Conservation (phyloP, 2,329 filamentous ascomycete species). For the Neofusicoccum laricinum region DNA sequence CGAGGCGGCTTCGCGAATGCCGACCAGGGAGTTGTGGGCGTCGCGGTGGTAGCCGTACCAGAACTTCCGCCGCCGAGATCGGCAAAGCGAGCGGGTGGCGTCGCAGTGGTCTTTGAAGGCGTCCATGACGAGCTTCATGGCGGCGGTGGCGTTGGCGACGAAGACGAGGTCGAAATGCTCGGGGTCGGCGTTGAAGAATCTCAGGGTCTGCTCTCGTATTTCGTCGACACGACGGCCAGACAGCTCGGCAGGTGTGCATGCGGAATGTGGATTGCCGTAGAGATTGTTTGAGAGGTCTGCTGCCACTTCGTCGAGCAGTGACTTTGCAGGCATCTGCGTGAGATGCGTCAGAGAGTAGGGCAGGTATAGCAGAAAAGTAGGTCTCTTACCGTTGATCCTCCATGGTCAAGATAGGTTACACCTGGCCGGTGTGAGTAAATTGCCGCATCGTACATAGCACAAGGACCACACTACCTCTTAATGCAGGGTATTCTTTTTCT, state of each 20-base stretch:
- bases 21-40: conserved; percentile 83
- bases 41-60: conserved; percentile 80
- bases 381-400: conserved; percentile 41
- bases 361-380: not conserved
- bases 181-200: conserved; percentile 78
- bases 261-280: conserved; percentile 90
- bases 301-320: conserved; percentile 74
- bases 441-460: too few relatives aligned
- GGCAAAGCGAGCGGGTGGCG: conserved; percentile 55
- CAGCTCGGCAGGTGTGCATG: conserved; percentile 67
- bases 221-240: conserved; percentile 64
- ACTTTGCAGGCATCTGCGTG: conserved; percentile 72
- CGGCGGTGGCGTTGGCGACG: conserved; percentile 87
- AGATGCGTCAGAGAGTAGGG: not conserved
- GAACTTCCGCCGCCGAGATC: conserved; percentile 46
- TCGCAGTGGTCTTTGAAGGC: conserved; percentile 65
- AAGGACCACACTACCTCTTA: conserved; percentile 19
- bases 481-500: conserved; percentile 40
- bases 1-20: conserved; percentile 68
- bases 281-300: conserved; percentile 69
- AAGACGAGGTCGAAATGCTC: conserved; percentile 84
- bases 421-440: conserved; percentile 5
- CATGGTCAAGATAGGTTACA: conserved; percentile 56
- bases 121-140: conserved; percentile 81
- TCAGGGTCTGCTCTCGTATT: conserved; percentile 60